Evolutionary conservation across 2,329 filamentous ascomycete species (phyloP), one percentile per base, ranked within the genome.

Genomic region (Scytalidium sp.): DNA sequence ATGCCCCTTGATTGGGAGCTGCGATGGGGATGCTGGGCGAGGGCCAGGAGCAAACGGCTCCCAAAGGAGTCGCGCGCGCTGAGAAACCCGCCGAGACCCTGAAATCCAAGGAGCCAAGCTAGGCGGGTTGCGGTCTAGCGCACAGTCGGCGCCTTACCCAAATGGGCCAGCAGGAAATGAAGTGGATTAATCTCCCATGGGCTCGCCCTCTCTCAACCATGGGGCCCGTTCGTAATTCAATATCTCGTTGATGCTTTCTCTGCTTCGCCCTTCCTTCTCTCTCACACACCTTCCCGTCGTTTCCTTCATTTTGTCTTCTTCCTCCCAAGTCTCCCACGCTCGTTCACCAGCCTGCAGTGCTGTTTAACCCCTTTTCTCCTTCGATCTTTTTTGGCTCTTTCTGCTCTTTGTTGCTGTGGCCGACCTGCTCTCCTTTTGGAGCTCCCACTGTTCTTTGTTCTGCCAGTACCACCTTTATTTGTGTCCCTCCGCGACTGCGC

Each of bases 401-500:
- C 55, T 56, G 57, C 48, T 57, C 50, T 19, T 40, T 41, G n/a
- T 47, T 41, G 45, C 36, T 36, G 32, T 36, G 32, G 20, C 29
- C 45, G 41, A 57, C 52, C 60, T 63, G 59, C 57, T 55, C 58
- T 60, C 55, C 58, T 61, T 57, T 61, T 59, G 60, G 60, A 56
- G 56, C 58, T 59, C 50, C 47, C n/a, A n/a, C 49, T 50, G 51
- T 63, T 65, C 61, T 64, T 67, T 67, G 64, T 67, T 63, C 65
- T 60, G 60, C 60, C 61, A 61, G 15, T 17, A 22, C 32, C 32
- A 4, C 6, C 15, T n/a, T 36, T 36, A 36, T 36, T 36, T 63
- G n/a, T 63, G 56, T 50, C 50, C 43, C 42, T 50, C 50, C 53
- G 43, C 56, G 51, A 55, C 56, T 58, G 32, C 32, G 5, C 32